Evolutionary conservation across 2,329 filamentous ascomycete species (phyloP), one percentile per base, ranked within the genome.

Genomic region (Epichloe hybrida): DNA sequence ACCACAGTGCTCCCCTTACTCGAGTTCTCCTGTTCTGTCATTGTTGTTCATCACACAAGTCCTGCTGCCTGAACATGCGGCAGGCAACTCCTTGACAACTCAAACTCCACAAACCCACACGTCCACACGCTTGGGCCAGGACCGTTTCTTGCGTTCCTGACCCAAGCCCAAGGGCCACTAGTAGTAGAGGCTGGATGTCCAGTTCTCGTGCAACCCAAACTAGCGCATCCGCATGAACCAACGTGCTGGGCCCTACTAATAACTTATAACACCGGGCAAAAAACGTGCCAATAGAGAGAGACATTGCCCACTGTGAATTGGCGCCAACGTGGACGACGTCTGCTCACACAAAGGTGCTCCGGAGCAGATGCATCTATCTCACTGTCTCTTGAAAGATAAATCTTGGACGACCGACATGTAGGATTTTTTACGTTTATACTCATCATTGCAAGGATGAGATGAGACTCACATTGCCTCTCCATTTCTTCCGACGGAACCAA

Each of bases 211-310:
- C 39, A 46, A 53, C 52, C 37, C 20, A 47, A 50, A 46, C 49
- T 53, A 53, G 52, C 49, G 52, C 46, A 49, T 42, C 49, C 49
- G 46, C 43, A 12, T 48, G 49, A 53, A 51, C 52, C 52, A 51
- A 43, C 31, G 20, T 27, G 50, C 42, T 44, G 52, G 52, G 49
- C 36, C 52, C 23, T 27, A 27, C 43, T 51, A 49, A 27, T 51
- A 49, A 27, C 27, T 27, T 27, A 27, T 27, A 27, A 51, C 40
- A 38, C 23, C 27, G 49, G 44, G 41, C 40, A 46, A 49, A 46
- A 50, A 42, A 50, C 46, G 46, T 47, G 52, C 52, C 52, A 48
- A 27, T 46, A 31, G 37, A 15, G 27, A 23, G 6, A 27, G 23
- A 27, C 23, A 27, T 27, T 27, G 23, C 2, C 6, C 23, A 23